Conservation (phyloP, 2,329 filamentous ascomycete genomes). For the Fusarium sp. region DNA sequence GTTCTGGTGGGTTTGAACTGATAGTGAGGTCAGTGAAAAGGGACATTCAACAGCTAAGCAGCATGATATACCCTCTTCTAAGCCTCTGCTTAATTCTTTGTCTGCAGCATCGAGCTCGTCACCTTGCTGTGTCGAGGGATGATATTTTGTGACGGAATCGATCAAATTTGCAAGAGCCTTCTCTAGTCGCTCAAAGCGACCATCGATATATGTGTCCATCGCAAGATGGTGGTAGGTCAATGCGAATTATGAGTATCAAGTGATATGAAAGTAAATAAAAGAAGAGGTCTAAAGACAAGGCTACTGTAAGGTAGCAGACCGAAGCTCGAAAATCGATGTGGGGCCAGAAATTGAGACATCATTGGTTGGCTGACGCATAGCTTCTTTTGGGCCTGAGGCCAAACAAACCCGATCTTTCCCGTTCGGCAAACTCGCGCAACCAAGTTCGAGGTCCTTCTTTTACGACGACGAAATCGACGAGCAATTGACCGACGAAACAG, state of each 20-base stretch:
- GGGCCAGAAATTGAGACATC: not conserved
- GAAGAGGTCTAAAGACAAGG: constrained; percentile 12
- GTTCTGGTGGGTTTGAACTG: constrained; percentile 80
- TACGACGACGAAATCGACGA: constrained; percentile 49
- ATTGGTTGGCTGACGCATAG: constrained; percentile 31
- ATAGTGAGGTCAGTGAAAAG: constrained; percentile 5
- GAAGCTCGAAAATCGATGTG: constrained; percentile 42
- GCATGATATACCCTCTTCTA: constrained; percentile 69
- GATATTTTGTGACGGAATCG: constrained; percentile 85
- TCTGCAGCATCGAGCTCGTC: constrained; percentile 79
- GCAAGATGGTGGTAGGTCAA: not conserved
- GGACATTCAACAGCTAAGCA: not conserved
- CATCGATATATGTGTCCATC: constrained; percentile 74
- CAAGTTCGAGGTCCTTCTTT: constrained; percentile 38
- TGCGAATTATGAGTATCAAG: not conserved
- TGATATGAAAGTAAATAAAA: constrained; percentile 21
- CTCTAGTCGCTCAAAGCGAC: constrained; percentile 74
- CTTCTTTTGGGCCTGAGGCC: constrained; percentile 50
- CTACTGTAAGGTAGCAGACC: constrained; percentile 5
- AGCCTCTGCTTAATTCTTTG: constrained; percentile 71
- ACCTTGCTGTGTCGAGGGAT: constrained; percentile 76
- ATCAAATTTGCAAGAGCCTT: constrained; percentile 76
- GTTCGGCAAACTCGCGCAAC: constrained; percentile 53
- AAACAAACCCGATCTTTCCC: constrained; percentile 52
- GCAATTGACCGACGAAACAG: constrained; percentile 54